Evolutionary conservation across 176 grass and related monocot species (phyloP).

Genomic region (Bromus sterilis): DNA sequence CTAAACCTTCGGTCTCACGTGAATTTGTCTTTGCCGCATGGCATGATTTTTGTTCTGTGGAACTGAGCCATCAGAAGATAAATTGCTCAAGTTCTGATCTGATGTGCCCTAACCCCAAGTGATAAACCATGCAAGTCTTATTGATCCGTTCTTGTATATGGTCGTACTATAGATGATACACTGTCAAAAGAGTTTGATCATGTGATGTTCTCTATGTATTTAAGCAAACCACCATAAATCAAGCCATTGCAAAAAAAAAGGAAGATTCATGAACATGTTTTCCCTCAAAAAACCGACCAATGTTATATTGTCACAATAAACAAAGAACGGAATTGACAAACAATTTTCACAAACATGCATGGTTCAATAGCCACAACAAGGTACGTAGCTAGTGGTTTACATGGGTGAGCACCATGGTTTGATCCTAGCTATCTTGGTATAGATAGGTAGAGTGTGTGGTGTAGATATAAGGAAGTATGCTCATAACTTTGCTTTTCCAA

Average conservation of each 20-base stretch:
- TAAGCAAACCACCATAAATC: not conserved
- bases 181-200: not conserved
- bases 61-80: not conserved
- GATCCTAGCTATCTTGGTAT: not conserved
- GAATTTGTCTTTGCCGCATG: not conserved
- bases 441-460: not conserved
- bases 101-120: not conserved
- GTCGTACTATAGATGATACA: not conserved
- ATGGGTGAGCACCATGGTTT: constrained; percentile 1
- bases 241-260: not conserved
- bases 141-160: not conserved
- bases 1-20: not conserved
- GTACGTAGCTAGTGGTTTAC: not conserved
- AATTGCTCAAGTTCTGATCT: not conserved
- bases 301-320: not conserved
- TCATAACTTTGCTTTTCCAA: constrained; percentile 12
- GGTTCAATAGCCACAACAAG: not conserved
- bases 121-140: not conserved
- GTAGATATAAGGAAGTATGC: constrained; percentile 12
- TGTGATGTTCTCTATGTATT: no score
- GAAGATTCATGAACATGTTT: not conserved
- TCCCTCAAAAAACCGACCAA: not conserved
- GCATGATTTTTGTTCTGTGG: not conserved
- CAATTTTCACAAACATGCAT: not conserved
- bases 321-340: not conserved